phyloP scores from a whole-genome alignment of 2,329 filamentous ascomycete species.

The Hymenoscyphus linearis region DNA sequence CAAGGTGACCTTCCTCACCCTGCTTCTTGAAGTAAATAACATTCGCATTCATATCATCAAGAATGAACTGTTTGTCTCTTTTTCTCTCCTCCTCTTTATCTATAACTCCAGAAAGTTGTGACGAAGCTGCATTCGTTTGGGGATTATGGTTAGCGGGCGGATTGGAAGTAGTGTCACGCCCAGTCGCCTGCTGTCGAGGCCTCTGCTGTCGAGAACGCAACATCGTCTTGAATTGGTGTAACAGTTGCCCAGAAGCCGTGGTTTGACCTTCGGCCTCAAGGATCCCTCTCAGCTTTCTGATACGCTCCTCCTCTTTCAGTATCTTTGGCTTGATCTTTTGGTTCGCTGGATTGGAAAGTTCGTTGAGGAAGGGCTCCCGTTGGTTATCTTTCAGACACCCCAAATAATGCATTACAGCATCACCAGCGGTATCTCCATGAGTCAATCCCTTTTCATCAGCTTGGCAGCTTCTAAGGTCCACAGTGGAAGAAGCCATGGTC shows the following conservation, averaged over 20 bases:
- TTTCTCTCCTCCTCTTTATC: not conserved
- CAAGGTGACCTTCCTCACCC: not conserved
- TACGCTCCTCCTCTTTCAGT: not conserved
- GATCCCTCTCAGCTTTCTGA: slow-evolving; percentile 2
- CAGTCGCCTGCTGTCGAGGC: not conserved
- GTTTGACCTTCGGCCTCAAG: not conserved
- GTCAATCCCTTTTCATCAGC: not conserved
- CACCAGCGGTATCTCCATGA: slow-evolving; percentile 3
- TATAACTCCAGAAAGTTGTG: not conserved
- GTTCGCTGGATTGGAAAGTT: not conserved
- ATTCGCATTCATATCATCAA: slow-evolving; percentile 2
- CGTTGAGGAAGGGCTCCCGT: not conserved
- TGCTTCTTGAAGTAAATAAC: slow-evolving; percentile 10
- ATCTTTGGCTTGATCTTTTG: not conserved
- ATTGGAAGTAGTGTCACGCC: not conserved
- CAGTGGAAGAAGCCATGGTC: not conserved
- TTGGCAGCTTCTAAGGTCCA: slow-evolving; percentile 4
- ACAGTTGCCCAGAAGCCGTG: slow-evolving; percentile 1
- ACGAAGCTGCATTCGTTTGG: not conserved
- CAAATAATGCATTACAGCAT: slow-evolving; percentile 6
- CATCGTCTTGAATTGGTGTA: not conserved
- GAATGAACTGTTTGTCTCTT: too few relatives aligned
- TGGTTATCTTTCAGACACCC: slow-evolving; percentile 4
- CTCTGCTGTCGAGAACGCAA: not conserved
- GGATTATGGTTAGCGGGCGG: not conserved